Evolutionary conservation across 2,329 filamentous ascomycete species (phyloP), one percentile per base, ranked within the genome.

Genomic region (Colletotrichum sp.): DNA sequence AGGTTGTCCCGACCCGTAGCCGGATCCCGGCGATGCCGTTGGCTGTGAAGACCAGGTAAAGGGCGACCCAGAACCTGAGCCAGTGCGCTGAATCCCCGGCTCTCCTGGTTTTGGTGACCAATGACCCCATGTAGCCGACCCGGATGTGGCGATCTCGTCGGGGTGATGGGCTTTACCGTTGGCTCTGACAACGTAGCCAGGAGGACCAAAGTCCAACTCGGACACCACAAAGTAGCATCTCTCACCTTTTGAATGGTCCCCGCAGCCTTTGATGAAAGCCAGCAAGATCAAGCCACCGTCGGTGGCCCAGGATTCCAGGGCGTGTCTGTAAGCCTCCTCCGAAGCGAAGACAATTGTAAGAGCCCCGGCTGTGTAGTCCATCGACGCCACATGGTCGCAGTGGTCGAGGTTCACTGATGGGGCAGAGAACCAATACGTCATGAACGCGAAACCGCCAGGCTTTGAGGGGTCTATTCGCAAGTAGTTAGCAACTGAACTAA

Each of bases 331-430:
- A 36, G 34, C 59, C 33, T 62, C 59, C 15, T 43, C 34, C 9
- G 34, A 62, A 11, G 33, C 24, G 8, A 62, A 29, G 6, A 12
- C 36, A 24, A 43, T 11, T 15, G 34, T 43, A 8, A 62, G 34
- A 16, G 36, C 71, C 3, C 67, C 34, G 0, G 57, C 8, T 2
- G 34, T n/a, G 34, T 72, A 57, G 18, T 78, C 76, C 9, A 72
- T 47, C 9, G 76, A 66, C 1, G 55, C 63, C 9, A 80, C 54
- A 27, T 79, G 75, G 5, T 78, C 77, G 54, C 71, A 75, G 34
- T 82, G 78, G 47, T 82, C 80, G 2, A 81, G 76, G 71, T 81
- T 81, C 58, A 82, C 80, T 1, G 80, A 81, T 2, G 78, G 80
- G 4, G 59, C 66, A 7, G 70, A 77, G 70, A 81, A 80, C 61